Evolutionary conservation across 345 rosid genomes (phyloP).

Genomic region (Salix suchowensis): DNA sequence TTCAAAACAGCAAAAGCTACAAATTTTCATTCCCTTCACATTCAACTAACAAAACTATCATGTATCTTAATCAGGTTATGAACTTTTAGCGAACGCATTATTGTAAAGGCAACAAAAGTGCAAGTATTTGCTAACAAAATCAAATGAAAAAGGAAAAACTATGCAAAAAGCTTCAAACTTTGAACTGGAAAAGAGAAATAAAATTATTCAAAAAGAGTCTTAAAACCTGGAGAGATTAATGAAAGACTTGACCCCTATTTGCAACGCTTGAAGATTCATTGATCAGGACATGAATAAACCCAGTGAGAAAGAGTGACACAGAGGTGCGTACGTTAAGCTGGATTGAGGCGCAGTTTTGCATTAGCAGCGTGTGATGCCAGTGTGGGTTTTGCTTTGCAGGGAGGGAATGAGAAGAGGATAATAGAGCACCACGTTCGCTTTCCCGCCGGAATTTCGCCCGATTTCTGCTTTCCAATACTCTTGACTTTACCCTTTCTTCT

Average conservation of each 20-base stretch:
- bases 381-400: neutral
- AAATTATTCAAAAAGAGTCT: constrained; percentile 3
- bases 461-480: no score
- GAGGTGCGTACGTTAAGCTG: neutral
- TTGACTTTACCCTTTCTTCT: neutral
- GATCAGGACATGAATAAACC: no score
- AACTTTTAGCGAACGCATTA: no score
- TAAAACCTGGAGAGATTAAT: constrained; percentile 30
- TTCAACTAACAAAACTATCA: no score
- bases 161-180: neutral
- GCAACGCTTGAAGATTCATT: constrained; percentile 23
- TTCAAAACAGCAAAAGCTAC: neutral
- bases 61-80: no score
- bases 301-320: neutral
- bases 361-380: neutral
- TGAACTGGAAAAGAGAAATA: neutral
- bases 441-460: neutral
- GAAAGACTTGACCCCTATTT: constrained; percentile 36
- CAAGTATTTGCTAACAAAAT: no score
- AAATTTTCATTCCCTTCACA: neutral
- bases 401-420: neutral
- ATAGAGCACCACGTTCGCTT: neutral
- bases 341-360: neutral
- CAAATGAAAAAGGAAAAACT: neutral
- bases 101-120: no score